A percentile compares a stretch with the other conserved stretches of the same genome.
These are phyloP conservation scores for Melocanna baccifera DNA, from an alignment of 176 grass and related monocot species.

Conservation along the genomic window DNA sequence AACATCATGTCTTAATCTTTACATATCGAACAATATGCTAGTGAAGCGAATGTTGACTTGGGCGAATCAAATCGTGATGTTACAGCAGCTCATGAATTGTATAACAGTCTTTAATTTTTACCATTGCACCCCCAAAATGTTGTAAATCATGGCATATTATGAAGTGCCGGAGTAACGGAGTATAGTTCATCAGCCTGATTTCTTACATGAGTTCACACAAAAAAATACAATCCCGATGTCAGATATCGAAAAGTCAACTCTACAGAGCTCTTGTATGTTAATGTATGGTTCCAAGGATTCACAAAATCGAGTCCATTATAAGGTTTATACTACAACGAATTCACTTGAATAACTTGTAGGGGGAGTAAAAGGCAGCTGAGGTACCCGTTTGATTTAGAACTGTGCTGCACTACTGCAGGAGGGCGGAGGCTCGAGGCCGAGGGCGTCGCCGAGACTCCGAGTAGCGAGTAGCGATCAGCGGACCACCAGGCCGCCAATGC, in stretches of 20 bases:
- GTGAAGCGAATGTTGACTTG: neutral
- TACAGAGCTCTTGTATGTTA: slow-evolving; percentile 49
- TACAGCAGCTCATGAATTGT: no score
- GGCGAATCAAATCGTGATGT: neutral
- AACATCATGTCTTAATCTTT: neutral
- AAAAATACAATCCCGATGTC: slow-evolving; percentile 15
- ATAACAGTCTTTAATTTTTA: neutral
- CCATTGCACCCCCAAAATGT: neutral
- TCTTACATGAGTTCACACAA: slow-evolving; percentile 2
- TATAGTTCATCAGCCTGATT: neutral
- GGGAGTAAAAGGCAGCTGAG: slow-evolving; percentile 24
- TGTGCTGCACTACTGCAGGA: no score
- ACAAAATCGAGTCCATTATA: slow-evolving; percentile 22
- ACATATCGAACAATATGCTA: neutral
- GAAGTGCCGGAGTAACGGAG: neutral
- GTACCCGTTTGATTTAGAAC: slow-evolving; percentile 53
- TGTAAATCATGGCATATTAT: neutral
- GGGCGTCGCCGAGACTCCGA: no score
- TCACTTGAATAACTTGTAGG: slow-evolving; percentile 31
- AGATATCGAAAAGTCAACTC: slow-evolving; percentile 9
- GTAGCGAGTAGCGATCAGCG: no score
- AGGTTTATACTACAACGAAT: slow-evolving; percentile 41
- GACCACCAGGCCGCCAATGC: no score
- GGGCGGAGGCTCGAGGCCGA: no score
- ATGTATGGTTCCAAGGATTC: slow-evolving; percentile 21